These are phyloP conservation scores for Skeletonema marinoi DNA, from an alignment of 108 stramenopile genomes.

Conservation along the genomic window DNA sequence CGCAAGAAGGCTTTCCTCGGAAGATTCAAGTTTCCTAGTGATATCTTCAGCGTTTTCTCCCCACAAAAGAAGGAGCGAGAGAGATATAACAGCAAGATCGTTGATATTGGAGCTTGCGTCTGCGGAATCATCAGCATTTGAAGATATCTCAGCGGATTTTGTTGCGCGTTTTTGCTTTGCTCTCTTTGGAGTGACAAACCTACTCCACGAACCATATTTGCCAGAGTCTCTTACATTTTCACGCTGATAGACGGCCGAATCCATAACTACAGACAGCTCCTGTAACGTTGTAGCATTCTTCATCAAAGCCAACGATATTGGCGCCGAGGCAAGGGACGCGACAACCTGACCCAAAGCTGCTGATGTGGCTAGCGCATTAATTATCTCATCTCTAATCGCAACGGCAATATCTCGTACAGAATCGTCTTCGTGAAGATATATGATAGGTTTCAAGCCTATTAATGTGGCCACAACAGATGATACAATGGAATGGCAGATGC, in stretches of 20 bases:
- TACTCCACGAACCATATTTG: conserved; percentile 38
- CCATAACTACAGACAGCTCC: conserved; percentile 17
- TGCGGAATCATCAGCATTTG: background rate
- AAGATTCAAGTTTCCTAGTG: background rate
- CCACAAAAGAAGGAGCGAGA: conserved; percentile 37
- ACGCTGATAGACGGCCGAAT: conserved; percentile 14
- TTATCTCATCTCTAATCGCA: conserved; percentile 30
- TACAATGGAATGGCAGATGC: conserved; percentile 14
- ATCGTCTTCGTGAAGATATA: conserved; percentile 34
- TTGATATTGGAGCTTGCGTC: background rate
- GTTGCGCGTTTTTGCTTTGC: conserved; percentile 26
- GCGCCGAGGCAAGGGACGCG: conserved; percentile 31
- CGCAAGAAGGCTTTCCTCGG: conserved; percentile 8
- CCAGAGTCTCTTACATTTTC: conserved; percentile 7
- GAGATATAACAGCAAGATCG: conserved; percentile 18
- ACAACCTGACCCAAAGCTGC: conserved; percentile 41
- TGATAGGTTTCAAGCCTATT: conserved; percentile 25
- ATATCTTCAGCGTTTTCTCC: conserved; percentile 32
- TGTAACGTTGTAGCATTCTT: conserved; percentile 20
- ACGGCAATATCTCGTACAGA: conserved; percentile 18
- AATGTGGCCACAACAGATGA: conserved; percentile 22
- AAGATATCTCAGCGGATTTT: background rate
- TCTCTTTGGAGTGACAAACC: conserved; percentile 46
- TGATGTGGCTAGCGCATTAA: conserved; percentile 28
- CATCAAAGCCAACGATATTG: conserved; percentile 13